Percentiles rank a stretch among this genome's conserved stretches.
These are phyloP conservation scores for Phialocephala sp. DNA, from an alignment of 2,329 filamentous ascomycete species.

Conservation along the genomic window DNA sequence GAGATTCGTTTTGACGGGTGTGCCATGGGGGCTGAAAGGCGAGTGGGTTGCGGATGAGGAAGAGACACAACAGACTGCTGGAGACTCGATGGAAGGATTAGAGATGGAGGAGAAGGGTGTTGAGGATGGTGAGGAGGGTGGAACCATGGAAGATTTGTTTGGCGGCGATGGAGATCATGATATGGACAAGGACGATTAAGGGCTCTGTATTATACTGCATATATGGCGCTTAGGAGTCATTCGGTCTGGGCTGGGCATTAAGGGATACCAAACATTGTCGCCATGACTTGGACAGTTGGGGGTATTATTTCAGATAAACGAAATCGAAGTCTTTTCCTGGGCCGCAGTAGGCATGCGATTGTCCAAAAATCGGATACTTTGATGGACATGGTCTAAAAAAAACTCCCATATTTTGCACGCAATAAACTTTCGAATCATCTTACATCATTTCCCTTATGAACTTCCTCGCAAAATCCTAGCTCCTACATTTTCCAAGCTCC, in stretches of 20 bases:
- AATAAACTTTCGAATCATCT: too few species aligned
- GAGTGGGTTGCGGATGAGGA: slow-evolving; percentile 60
- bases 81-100: slow-evolving; percentile 20
- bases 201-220: slow-evolving; percentile 11
- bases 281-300: not conserved
- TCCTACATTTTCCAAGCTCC: too few species aligned
- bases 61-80: slow-evolving; percentile 43
- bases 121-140: slow-evolving; percentile 46
- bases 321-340: not conserved
- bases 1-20: slow-evolving; percentile 70
- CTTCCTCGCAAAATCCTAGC: too few species aligned
- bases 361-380: not conserved
- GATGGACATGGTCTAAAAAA: not conserved
- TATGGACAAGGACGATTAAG: slow-evolving; percentile 51
- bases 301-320: slow-evolving; percentile 1
- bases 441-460: too few species aligned
- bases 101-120: slow-evolving; percentile 54
- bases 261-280: slow-evolving; percentile 13
- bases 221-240: slow-evolving; percentile 10
- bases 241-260: not conserved
- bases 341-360: not conserved
- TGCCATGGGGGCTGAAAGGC: slow-evolving; percentile 67
- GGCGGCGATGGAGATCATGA: slow-evolving; percentile 62
- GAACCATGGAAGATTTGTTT: slow-evolving; percentile 61
- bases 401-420: too few species aligned